Base-by-base conservation (phyloP, 2,329 filamentous ascomycete species). In the Neoascochyta sp. region DNA sequence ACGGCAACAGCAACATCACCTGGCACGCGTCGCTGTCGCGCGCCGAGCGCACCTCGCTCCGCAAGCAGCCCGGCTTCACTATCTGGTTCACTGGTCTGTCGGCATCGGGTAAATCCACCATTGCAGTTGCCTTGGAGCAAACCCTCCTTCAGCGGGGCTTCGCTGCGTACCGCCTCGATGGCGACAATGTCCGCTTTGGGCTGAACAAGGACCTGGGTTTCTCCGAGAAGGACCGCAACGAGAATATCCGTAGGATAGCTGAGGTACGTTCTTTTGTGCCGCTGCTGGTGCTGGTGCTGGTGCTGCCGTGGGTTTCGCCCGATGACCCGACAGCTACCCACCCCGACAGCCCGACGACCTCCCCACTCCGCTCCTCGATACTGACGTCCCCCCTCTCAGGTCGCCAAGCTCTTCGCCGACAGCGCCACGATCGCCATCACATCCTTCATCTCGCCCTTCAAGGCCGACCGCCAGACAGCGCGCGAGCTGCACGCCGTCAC, bases 11-110 rank as follows among this genome's bases (percentile, higher is more conserved):
- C 64, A 92, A 92, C 75, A 90, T 92, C 65, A 90, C 85, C 64
- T 92, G 86, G 86, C 86, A 92, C 73, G 74, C 81, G 7, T 85
- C 83, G 41, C 81, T 92, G 60, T 83, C 83, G 32, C 83, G 85
- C 66, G 65, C 71, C 41, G 86, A 92, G 75, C 84, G 86, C 65
- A 81, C 78, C 66, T 62, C 74, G 47, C 69, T 78, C 50, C 86
- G 87, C 67, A 79, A 81, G 64, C 92, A 98, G 68, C 78, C 79
- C 49, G 92, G 92, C 62, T 83, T 93, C 63, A 98, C 92, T 35
- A 82, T 98, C 69, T 98, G 92, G 92, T 85, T 98, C 62, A 98
- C 92, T 1, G 92, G 92, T 32, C 85, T 98, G 45, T 94, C 86
- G 20, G 92, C 90, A 29, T 95, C 87, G 0, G 92, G 92, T 60